Base-by-base conservation (phyloP, 2,329 filamentous ascomycete species). In the Aphanoascus verrucosus region DNA sequence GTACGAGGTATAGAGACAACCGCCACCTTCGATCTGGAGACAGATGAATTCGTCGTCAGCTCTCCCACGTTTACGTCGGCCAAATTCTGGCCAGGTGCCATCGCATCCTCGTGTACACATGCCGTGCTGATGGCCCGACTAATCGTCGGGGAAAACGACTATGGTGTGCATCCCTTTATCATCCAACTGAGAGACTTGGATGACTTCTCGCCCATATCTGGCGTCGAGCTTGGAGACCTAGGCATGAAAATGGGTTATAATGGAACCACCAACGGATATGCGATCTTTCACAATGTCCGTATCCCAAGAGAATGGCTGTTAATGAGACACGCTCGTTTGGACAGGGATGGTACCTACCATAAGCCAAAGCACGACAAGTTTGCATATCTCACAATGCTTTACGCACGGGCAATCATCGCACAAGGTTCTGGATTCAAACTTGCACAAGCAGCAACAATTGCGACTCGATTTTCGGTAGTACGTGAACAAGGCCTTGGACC, bases 221-320 rank as follows among this genome's bases (percentile, higher is more conserved):
- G 63, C 8, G 57, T 65, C 55, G 61, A 64, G 40, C 53, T 65
- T 11, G 62, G 63, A 46, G 64, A 67, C 19, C 52, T 65, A 45
- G 63, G 65, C 20, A 52, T 49, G 55, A 56, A 64, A 50, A 58
- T 61, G 55, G 56, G 53, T 12, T 63, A 62, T 51, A 63, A 62
- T 45, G 52, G 49, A 32, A 61, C 60, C 4, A 65, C 68, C 44
- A 70, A 69, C 52, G 67, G 67, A 35, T 67, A 65, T 46, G 59
- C 65, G 9, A 57, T 57, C 35, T 68, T 70, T 48, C 49, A 64
- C 28, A 51, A 65, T 23, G 60, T 68, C n/a, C 59, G 64, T 12
- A 64, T 69, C 38, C 67, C 67, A 3, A 58, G 66, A 37, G 58
- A 55, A 20, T 61, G 66, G 40, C 61, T 69, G 57, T 54, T 70